These are phyloP conservation scores for Hyaloperonospora arabidopsidis DNA, from an alignment of 352 stramenopile species.

Conservation along the genomic window DNA sequence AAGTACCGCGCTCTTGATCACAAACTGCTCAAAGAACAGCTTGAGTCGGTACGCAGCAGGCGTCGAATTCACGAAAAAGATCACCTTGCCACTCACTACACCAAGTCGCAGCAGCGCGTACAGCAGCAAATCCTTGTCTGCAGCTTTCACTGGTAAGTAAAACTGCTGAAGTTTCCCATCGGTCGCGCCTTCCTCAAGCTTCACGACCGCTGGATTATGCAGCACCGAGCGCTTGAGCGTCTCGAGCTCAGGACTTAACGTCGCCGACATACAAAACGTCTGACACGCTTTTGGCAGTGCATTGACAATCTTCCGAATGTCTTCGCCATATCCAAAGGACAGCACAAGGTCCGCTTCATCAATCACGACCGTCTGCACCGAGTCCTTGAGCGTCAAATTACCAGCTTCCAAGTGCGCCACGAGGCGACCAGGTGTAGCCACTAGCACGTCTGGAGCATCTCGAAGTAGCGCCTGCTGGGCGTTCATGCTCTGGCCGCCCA, in stretches of 20 bases:
- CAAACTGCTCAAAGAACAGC: slow-evolving; percentile 99
- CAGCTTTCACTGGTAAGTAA: slow-evolving; percentile 82
- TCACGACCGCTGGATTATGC: slow-evolving; percentile 95
- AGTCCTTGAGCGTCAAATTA: slow-evolving; percentile 81
- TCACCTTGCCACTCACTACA: slow-evolving; percentile 94
- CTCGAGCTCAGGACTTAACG: slow-evolving; percentile 93
- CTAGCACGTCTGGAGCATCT: slow-evolving; percentile 88
- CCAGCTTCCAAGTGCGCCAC: slow-evolving; percentile 78
- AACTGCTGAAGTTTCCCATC: slow-evolving; percentile 94
- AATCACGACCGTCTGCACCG: slow-evolving; percentile 94
- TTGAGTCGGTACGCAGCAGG: slow-evolving; percentile 93
- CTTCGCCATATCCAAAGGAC: slow-evolving; percentile 92
- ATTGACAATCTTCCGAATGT: slow-evolving; percentile 91
- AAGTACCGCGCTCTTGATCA: slow-evolving; percentile 96
- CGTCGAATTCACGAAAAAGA: slow-evolving; percentile 99
- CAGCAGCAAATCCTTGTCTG: slow-evolving; percentile 95
- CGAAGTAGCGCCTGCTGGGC: slow-evolving; percentile 81
- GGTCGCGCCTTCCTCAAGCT: slow-evolving; percentile 89
- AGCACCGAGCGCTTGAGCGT: slow-evolving; percentile 96
- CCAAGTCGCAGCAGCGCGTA: slow-evolving; percentile 98
- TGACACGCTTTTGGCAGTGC: slow-evolving; percentile 96
- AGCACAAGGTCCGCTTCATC: slow-evolving; percentile 98
- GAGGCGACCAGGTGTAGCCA: slow-evolving; percentile 92
- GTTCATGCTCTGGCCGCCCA: slow-evolving; percentile 87
- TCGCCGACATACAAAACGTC: slow-evolving; percentile 97